Evolutionary conservation across 116 monocot species (phyloP).

Genomic region (Posidonia oceanica): DNA sequence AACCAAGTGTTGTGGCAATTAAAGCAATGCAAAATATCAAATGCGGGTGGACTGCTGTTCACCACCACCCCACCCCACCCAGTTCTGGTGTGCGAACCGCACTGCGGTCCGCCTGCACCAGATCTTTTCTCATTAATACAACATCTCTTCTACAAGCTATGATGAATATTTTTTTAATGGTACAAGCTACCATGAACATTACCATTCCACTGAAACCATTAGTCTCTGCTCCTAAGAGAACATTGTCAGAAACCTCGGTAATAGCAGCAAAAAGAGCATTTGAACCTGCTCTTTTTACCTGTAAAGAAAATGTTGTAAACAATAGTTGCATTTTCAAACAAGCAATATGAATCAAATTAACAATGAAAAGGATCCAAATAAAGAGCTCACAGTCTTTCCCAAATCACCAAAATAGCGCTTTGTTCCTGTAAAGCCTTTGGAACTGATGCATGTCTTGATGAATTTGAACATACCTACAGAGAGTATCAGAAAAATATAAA

Average conservation of each 20-base stretch:
- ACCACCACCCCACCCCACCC: no score
- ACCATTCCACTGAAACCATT: constrained; percentile 89
- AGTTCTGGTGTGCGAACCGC: no score
- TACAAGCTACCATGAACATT: not conserved
- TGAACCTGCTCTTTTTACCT: constrained; percentile 81
- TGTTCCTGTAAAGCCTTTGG: constrained; percentile 69
- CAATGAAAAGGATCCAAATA: not conserved
- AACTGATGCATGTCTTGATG: constrained; percentile 55
- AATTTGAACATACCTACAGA: constrained; percentile 85
- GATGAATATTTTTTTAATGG: not conserved
- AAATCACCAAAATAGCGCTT: constrained; percentile 88
- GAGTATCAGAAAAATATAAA: not conserved
- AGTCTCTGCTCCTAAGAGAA: constrained; percentile 77
- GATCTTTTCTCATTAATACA: no score
- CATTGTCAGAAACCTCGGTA: constrained; percentile 84
- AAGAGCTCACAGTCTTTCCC: constrained; percentile 50
- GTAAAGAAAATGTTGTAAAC: not conserved
- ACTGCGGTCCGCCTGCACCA: no score
- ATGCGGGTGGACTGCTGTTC: no score
- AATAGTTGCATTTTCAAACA: not conserved
- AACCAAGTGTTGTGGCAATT: not conserved
- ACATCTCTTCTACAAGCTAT: not conserved
- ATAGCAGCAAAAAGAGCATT: constrained; percentile 80
- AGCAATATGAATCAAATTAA: not conserved
- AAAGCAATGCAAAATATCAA: not conserved